phyloP scores from a whole-genome alignment of 1,284 basidiomycete genomes.

The Cutaneotrichosporon sp. region DNA sequence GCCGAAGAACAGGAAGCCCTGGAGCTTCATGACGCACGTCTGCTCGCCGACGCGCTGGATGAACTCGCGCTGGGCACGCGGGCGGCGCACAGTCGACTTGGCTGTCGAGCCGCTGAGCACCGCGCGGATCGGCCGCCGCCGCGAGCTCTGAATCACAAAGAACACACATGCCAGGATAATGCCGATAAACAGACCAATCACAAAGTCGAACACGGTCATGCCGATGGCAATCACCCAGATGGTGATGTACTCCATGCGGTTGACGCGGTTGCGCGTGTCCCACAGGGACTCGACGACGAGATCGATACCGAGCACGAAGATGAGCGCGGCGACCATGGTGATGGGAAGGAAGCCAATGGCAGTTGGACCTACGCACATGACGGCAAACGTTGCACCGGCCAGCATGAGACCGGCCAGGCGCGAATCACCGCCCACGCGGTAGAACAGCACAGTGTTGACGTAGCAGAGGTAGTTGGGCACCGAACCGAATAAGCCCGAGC shows the following conservation, averaged over 20 bases:
- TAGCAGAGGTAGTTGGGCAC: conserved; percentile 57
- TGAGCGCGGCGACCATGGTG: conserved; percentile 83
- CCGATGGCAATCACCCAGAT: conserved; percentile 64
- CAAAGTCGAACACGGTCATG: conserved; percentile 92
- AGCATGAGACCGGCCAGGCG: conserved; percentile 81
- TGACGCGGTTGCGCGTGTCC: conserved; percentile 88
- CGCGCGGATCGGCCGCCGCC: conserved; percentile 71
- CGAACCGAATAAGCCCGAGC: conserved; percentile 72
- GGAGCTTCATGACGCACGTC: conserved; percentile 81
- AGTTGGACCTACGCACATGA: conserved; percentile 67
- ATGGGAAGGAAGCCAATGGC: conserved; percentile 83
- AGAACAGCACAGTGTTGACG: conserved; percentile 89
- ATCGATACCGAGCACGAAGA: conserved; percentile 92
- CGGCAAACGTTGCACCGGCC: conserved; percentile 63
- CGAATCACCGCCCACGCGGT: conserved; percentile 86
- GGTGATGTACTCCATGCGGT: conserved; percentile 57
- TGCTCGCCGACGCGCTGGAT: conserved; percentile 86
- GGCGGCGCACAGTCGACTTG: conserved; percentile 86
- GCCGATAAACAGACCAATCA: conserved; percentile 86
- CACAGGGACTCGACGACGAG: conserved; percentile 91
- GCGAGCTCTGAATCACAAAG: conserved; percentile 91
- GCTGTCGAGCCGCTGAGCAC: conserved; percentile 72
- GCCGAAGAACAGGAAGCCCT: conserved; percentile 90
- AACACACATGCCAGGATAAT: conserved; percentile 89
- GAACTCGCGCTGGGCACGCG: conserved; percentile 80